phyloP scores from a whole-genome alignment of 352 stramenopile genomes.

The Pythium vanterpoolii region DNA sequence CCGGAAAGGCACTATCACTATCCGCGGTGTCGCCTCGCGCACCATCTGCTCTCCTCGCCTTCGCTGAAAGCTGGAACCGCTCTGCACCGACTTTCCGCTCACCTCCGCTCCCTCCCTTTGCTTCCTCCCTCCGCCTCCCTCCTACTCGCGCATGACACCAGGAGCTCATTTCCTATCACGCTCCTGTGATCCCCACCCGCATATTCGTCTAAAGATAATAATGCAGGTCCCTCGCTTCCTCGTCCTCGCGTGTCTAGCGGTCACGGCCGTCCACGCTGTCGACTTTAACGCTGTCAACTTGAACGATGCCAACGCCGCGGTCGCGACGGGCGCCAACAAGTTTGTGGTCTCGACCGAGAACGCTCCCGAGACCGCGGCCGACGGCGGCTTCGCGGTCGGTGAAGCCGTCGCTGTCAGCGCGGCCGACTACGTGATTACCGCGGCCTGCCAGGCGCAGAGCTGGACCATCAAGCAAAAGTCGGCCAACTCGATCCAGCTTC shows the following conservation, averaged over 20 bases:
- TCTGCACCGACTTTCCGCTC: background rate
- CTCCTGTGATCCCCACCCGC: slow-evolving; percentile 8
- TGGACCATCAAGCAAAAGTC: slow-evolving; percentile 51
- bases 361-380: slow-evolving; percentile 18
- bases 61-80: background rate
- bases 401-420: slow-evolving; percentile 29
- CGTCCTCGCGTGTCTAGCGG: background rate
- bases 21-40: background rate
- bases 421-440: slow-evolving; percentile 33
- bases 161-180: slow-evolving; percentile 14
- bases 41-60: background rate
- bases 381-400: slow-evolving; percentile 39
- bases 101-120: no score
- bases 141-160: background rate
- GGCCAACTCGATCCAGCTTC: slow-evolving; percentile 36
- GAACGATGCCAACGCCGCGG: slow-evolving; percentile 9
- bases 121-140: background rate
- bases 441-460: slow-evolving; percentile 33
- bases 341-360: slow-evolving; percentile 19
- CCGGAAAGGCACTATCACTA: background rate
- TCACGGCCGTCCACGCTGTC: background rate
- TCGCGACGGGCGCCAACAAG: background rate
- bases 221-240: slow-evolving; percentile 24
- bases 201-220: background rate
- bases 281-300: slow-evolving; percentile 14